Evolutionary conservation across 2,329 filamentous ascomycete genomes (phyloP), one percentile per base, ranked within the genome.

Genomic region (Plenodomus tracheiphilus): DNA sequence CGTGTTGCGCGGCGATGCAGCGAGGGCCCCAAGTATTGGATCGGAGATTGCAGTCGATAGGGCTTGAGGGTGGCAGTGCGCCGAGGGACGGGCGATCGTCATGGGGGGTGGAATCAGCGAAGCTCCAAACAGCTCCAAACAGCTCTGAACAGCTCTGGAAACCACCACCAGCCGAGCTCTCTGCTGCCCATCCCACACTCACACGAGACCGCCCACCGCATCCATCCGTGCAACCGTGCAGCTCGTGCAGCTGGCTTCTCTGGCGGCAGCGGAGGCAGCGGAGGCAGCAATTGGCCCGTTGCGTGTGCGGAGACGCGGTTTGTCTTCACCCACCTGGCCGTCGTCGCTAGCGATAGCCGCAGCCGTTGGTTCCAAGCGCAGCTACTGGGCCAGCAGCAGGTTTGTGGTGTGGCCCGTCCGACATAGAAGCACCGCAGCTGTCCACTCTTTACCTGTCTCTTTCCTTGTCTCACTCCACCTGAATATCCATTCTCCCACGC

Each of bases 361-460:
- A 11, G 36, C 36, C n/a, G 8, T 18, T n/a, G 5, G 6, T 18
- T 20, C 35, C 35, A 16, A 38, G 35, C 34, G 15, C 13, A 36
- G 5, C 15, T n/a, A 36, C 34, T n/a, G 28, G 30, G 41, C 28
- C 36, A 43, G 22, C 22, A 49, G 30, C 47, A 50, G 47, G 47
- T 50, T 50, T 50, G 41, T n/a, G 16, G 36, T 25, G 5, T n/a
- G n/a, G n/a, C 22, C 22, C 10, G 43, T 20, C 21, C 36, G 35
- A 41, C 36, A 40, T 35, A 39, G 18, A 25, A 25, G 22, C 43
- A 18, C 43, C 37, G 17, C 32, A 30, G 22, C 18, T 20, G 10
- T 30, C 21, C 22, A 5, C 22, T 25, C 22, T 25, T 25, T 25
- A 5, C 10, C 22, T 25, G 5, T 25, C 22, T 25, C 22, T 25